Evolutionary conservation across 1,284 basidiomycete genomes (phyloP).

Genomic region (Inonotus hispidus): DNA sequence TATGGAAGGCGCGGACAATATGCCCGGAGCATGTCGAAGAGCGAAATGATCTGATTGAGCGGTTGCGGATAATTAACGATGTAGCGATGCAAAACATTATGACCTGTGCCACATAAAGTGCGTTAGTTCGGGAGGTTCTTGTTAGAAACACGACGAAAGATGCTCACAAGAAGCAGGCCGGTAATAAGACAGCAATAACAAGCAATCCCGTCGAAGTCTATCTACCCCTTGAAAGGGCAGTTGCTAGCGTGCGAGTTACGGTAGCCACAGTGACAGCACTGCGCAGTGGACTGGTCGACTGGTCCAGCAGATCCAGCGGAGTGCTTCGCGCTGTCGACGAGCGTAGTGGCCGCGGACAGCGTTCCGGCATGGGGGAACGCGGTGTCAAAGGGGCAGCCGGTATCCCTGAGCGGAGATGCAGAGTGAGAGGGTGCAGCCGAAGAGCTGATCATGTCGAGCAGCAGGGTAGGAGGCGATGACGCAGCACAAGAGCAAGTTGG

Average conservation of each 20-base stretch:
- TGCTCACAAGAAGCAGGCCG: constrained; percentile 3
- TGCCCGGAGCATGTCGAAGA: background rate
- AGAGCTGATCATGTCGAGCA: constrained; percentile 9
- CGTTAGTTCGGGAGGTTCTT: background rate
- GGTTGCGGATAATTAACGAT: background rate
- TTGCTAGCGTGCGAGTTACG: constrained; percentile 59
- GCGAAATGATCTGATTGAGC: constrained; percentile 1
- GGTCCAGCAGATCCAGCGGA: background rate
- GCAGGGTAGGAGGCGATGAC: background rate
- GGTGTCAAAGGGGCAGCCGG: background rate
- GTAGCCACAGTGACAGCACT: constrained; percentile 73
- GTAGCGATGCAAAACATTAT: background rate
- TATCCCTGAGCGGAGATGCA: background rate
- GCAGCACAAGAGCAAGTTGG: background rate
- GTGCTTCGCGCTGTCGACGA: background rate
- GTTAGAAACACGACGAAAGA: background rate
- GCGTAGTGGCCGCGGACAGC: background rate
- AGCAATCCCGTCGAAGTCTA: background rate
- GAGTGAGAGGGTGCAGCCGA: background rate
- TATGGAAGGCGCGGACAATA: constrained; percentile 3
- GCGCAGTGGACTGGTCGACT: constrained; percentile 44
- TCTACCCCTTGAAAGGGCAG: constrained; percentile 53
- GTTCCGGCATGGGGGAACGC: background rate
- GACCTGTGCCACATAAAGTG: background rate
- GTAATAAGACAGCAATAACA: background rate